A percentile compares a stretch with the other conserved stretches of the same genome.
phyloP scores from a whole-genome alignment of 1,139 yeast species.

The Suhomyces panamericanus region DNA sequence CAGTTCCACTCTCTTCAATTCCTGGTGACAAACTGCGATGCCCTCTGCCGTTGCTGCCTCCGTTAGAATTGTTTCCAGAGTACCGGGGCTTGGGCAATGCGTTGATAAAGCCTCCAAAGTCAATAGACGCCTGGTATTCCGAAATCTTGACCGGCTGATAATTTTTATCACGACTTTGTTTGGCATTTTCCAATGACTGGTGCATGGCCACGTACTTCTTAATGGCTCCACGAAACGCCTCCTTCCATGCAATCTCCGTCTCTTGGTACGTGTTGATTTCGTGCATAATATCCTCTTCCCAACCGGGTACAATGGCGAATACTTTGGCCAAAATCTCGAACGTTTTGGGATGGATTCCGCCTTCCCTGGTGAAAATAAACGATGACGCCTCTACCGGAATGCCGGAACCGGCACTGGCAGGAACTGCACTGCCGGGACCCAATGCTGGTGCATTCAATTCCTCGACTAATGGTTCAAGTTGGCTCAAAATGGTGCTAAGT shows the following conservation, averaged over 20 bases:
- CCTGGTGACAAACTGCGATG: slow-evolving; percentile 20
- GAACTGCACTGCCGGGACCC: neutral
- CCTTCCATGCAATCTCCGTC: slow-evolving; percentile 38
- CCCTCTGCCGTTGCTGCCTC: slow-evolving; percentile 8
- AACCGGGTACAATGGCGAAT: slow-evolving; percentile 31
- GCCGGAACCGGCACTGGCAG: neutral
- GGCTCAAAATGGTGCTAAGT: slow-evolving; percentile 18
- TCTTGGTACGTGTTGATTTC: slow-evolving; percentile 32
- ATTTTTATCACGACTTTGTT: slow-evolving; percentile 24
- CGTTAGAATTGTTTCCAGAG: slow-evolving; percentile 7
- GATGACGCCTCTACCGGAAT: slow-evolving; percentile 5
- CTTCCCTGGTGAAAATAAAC: slow-evolving; percentile 34
- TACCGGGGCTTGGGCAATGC: slow-evolving; percentile 33
- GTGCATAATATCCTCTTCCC: slow-evolving; percentile 37
- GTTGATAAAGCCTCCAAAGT: slow-evolving; percentile 43
- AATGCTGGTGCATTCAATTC: slow-evolving; percentile 18
- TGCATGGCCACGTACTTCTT: slow-evolving; percentile 33
- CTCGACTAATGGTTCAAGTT: slow-evolving; percentile 32
- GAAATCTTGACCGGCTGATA: slow-evolving; percentile 38
- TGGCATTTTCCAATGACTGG: slow-evolving; percentile 35
- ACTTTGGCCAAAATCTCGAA: slow-evolving; percentile 30
- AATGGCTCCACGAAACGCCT: slow-evolving; percentile 32
- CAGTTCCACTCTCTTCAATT: slow-evolving; percentile 9
- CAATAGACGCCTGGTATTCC: slow-evolving; percentile 44
- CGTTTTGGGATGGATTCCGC: slow-evolving; percentile 30